Conservation (phyloP, 805 yeast genomes). For the Spathaspora arborariae region DNA sequence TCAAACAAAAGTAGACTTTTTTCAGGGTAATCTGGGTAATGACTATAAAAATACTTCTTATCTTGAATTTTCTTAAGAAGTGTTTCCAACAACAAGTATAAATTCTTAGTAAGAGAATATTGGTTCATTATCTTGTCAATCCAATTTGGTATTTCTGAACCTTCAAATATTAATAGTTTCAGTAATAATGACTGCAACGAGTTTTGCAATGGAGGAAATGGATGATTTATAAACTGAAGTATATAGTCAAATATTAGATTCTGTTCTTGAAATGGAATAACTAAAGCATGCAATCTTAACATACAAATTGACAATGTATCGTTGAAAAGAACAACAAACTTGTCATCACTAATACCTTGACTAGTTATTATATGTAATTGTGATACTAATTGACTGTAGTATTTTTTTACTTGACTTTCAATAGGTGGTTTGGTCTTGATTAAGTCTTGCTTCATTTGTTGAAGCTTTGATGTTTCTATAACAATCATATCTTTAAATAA, state of each 20-base stretch:
- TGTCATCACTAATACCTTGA: conserved; percentile 1
- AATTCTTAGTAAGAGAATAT: conserved; percentile 48
- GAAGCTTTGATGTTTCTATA: not conserved
- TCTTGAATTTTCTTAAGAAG: conserved; percentile 48
- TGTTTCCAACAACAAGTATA: conserved; percentile 57
- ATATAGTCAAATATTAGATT: conserved; percentile 42
- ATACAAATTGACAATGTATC: conserved; percentile 69
- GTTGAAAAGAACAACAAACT: conserved; percentile 33
- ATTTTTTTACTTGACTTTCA: not conserved
- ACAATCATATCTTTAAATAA: not conserved
- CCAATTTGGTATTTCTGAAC: conserved; percentile 39
- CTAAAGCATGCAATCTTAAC: conserved; percentile 31
- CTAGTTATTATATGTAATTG: not conserved
- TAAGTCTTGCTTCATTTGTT: conserved; percentile 5
- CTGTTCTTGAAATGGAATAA: not conserved
- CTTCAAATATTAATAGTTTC: conserved; percentile 40
- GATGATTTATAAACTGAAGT: conserved; percentile 66
- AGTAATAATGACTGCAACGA: conserved; percentile 59
- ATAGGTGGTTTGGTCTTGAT: conserved; percentile 4
- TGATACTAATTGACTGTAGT: not conserved
- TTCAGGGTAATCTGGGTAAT: conserved; percentile 44
- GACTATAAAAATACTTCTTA: conserved; percentile 31
- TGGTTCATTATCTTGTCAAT: conserved; percentile 33
- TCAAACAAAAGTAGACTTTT: conserved; percentile 50
- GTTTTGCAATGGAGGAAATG: conserved; percentile 67